These are phyloP conservation scores for Citrus glauca DNA, from an alignment of 345 rosid genomes.

Conservation along the genomic window DNA sequence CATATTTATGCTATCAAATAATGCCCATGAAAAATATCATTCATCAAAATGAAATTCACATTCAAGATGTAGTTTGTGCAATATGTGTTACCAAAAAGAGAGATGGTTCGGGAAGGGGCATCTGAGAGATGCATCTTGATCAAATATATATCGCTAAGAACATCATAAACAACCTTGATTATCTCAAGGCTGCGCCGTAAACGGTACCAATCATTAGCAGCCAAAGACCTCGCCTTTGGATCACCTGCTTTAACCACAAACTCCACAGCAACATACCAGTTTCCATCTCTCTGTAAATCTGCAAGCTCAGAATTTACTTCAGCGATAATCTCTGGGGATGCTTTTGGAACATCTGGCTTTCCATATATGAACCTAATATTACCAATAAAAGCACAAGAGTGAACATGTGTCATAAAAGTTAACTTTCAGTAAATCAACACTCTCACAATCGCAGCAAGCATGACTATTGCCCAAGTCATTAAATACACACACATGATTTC, in stretches of 20 bases:
- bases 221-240: constrained; percentile 51
- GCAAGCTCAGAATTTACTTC: constrained; percentile 59
- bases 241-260: constrained; percentile 76
- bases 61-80: background rate
- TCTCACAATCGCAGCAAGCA: background rate
- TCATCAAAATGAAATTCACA: background rate
- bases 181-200: constrained; percentile 92
- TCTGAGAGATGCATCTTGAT: background rate
- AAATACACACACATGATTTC: background rate
- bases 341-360: constrained; percentile 87
- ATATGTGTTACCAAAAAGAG: background rate
- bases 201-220: constrained; percentile 89
- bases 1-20: background rate
- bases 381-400: constrained; percentile 2
- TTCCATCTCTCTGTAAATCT: constrained; percentile 44
- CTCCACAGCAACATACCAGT: constrained; percentile 89
- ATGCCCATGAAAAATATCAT: background rate
- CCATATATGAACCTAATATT: constrained; percentile 73
- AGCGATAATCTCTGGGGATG: constrained; percentile 62
- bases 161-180: constrained; percentile 57
- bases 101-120: background rate
- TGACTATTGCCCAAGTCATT: background rate
- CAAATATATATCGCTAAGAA: background rate
- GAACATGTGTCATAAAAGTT: constrained; percentile 1
- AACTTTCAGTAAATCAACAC: background rate